Percentiles rank a stretch among this genome's conserved stretches.
These are phyloP conservation scores for Fusarium miscanthi DNA, from an alignment of 2,329 filamentous ascomycete genomes.

Conservation along the genomic window DNA sequence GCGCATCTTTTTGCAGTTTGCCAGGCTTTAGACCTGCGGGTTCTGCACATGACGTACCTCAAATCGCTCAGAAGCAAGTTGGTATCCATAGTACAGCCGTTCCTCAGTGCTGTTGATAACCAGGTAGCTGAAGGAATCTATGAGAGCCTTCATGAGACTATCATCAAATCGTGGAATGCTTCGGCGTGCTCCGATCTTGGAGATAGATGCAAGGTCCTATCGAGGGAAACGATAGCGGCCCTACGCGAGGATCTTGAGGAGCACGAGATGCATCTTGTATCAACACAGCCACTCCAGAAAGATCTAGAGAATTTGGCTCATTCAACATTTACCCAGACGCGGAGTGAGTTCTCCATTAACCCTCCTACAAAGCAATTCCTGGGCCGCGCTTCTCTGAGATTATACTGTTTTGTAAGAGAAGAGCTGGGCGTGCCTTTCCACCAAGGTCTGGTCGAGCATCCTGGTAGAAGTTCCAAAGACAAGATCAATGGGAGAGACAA, in stretches of 20 bases:
- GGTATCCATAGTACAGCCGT: fast-evolving
- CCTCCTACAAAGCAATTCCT: fast-evolving
- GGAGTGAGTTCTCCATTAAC: background rate
- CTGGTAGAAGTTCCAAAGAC: fast-evolving
- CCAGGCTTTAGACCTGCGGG: background rate
- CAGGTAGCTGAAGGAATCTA: fast-evolving
- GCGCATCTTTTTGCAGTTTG: background rate
- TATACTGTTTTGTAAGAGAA: background rate
- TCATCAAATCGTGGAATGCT: fast-evolving
- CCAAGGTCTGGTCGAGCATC: background rate
- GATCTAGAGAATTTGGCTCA: background rate
- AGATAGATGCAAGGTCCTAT: background rate
- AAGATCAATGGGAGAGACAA: background rate
- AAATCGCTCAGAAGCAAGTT: background rate
- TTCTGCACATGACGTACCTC: background rate
- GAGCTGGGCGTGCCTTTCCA: fast-evolving
- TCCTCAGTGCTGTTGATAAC: fast-evolving
- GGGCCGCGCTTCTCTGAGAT: fast-evolving
- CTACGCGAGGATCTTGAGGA: fast-evolving
- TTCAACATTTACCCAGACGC: fast-evolving
- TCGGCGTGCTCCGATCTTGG: background rate
- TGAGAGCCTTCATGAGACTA: background rate
- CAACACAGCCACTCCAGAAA: fast-evolving
- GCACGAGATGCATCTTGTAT: fast-evolving
- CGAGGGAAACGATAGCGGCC: fast-evolving